These are phyloP conservation scores for Termitomyces titanicus DNA, from an alignment of 768 basidiomycete species.

Conservation along the genomic window DNA sequence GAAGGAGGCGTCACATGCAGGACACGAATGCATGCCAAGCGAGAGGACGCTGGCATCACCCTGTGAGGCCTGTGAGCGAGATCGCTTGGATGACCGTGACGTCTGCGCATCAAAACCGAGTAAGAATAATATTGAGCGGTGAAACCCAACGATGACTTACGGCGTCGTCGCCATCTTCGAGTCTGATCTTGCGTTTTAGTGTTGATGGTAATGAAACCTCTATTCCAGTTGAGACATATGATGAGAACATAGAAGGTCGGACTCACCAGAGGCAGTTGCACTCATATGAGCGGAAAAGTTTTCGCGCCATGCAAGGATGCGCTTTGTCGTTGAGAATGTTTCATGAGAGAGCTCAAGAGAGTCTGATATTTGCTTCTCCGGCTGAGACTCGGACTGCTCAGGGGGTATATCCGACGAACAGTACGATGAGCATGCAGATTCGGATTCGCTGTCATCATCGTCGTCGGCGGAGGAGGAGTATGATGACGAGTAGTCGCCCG, in stretches of 20 bases:
- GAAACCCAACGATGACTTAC: constrained; percentile 22
- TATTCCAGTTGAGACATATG: constrained; percentile 14
- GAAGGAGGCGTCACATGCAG: constrained; percentile 72
- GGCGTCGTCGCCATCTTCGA: constrained; percentile 39
- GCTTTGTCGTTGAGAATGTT: constrained; percentile 55
- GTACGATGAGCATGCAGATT: constrained; percentile 56
- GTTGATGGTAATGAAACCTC: constrained; percentile 30
- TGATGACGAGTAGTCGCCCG: constrained; percentile 35
- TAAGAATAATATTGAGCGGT: constrained; percentile 4
- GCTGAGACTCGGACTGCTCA: constrained; percentile 28
- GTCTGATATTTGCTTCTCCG: constrained; percentile 3
- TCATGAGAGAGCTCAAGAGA: constrained; percentile 32
- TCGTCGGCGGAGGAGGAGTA: constrained; percentile 29
- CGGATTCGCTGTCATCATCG: constrained; percentile 34
- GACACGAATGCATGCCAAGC: constrained; percentile 58
- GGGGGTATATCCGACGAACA: constrained; percentile 62
- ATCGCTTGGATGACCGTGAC: constrained; percentile 56
- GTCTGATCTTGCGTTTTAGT: constrained; percentile 49
- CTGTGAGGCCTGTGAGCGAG: constrained; percentile 35
- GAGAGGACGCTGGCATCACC: constrained; percentile 33
- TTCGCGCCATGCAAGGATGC: constrained; percentile 72
- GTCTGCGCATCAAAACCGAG: constrained; percentile 26
- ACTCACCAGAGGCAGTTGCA: constrained; percentile 37
- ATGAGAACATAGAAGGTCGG: background rate
- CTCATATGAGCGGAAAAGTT: constrained; percentile 44